These are phyloP conservation scores for Durusdinium trenchii DNA, from an alignment of 73 alveolate genomes.

Conservation along the genomic window DNA sequence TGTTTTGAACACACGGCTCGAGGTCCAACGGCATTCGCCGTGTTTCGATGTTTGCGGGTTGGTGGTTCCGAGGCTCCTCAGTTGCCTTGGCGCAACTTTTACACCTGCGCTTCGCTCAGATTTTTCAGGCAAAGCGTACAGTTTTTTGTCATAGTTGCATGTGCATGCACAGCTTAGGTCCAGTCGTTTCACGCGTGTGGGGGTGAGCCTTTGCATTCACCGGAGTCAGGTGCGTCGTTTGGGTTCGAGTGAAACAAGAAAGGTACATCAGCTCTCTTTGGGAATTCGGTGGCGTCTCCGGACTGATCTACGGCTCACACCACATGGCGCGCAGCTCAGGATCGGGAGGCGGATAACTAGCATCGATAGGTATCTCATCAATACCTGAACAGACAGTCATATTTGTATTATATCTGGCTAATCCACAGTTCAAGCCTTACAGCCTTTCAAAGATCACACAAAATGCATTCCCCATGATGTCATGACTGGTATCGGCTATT, in stretches of 20 bases:
- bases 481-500: neutral
- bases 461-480: neutral
- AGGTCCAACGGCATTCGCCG: neutral
- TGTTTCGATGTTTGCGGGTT: neutral
- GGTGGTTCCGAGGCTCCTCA: constrained; percentile 33
- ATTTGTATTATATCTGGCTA: too few relatives aligned
- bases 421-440: too few relatives aligned
- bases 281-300: constrained; percentile 81
- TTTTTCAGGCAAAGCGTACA: neutral
- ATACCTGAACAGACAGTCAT: neutral
- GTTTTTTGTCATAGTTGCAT: neutral
- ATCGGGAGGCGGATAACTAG: too few relatives aligned
- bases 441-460: too few relatives aligned
- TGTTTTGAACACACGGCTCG: neutral
- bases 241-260: neutral
- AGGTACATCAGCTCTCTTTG: constrained; percentile 92
- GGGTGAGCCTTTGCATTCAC: constrained; percentile 47
- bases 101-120: neutral
- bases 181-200: constrained; percentile 85
- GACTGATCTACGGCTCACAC: constrained; percentile 42
- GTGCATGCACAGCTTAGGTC: neutral
- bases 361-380: too few relatives aligned
- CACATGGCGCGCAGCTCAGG: constrained; percentile 53
- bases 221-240: neutral
- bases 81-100: constrained; percentile 81